Conservation (phyloP, 352 stramenopile genomes). For the Phytophthora aleatoria region DNA sequence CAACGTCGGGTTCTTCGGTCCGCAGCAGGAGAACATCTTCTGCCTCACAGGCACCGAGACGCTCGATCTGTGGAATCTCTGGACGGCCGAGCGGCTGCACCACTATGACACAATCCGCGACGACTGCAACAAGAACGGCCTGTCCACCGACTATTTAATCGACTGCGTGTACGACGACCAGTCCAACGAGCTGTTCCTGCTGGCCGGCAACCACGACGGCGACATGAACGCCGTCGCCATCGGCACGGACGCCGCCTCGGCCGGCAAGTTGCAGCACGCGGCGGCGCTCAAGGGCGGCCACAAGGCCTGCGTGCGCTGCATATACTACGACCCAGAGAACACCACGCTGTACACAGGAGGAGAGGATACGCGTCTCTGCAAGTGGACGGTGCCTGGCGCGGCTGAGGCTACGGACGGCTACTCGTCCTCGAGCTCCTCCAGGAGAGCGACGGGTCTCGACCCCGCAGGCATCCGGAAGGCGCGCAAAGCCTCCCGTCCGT, state of each 20-base stretch:
- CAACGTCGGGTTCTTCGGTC: constrained; percentile 89
- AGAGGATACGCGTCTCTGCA: constrained; percentile 87
- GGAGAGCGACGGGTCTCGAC: constrained; percentile 41
- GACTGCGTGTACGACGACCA: constrained; percentile 85
- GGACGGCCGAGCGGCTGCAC: constrained; percentile 79
- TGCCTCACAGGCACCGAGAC: constrained; percentile 90
- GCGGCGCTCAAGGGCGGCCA: constrained; percentile 66
- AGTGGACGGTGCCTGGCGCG: constrained; percentile 49
- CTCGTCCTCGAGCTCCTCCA: constrained; percentile 15
- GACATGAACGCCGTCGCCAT: constrained; percentile 78
- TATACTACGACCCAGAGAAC: constrained; percentile 69
- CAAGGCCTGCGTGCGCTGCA: constrained; percentile 82
- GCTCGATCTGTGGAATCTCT: constrained; percentile 90
- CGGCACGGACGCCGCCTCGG: constrained; percentile 38
- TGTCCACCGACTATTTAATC: constrained; percentile 87
- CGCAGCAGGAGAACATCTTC: constrained; percentile 80
- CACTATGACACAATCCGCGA: constrained; percentile 79
- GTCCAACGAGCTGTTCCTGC: constrained; percentile 73
- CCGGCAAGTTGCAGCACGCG: constrained; percentile 61
- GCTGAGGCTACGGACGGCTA: constrained; percentile 7
- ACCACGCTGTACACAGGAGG: constrained; percentile 79
- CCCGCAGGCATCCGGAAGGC: constrained; percentile 68
- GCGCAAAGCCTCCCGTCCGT: constrained; percentile 73
- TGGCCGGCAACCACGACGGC: constrained; percentile 79
- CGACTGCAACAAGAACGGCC: constrained; percentile 68